Evolutionary conservation across 768 basidiomycete genomes (phyloP).

Genomic region (Russula emetica): DNA sequence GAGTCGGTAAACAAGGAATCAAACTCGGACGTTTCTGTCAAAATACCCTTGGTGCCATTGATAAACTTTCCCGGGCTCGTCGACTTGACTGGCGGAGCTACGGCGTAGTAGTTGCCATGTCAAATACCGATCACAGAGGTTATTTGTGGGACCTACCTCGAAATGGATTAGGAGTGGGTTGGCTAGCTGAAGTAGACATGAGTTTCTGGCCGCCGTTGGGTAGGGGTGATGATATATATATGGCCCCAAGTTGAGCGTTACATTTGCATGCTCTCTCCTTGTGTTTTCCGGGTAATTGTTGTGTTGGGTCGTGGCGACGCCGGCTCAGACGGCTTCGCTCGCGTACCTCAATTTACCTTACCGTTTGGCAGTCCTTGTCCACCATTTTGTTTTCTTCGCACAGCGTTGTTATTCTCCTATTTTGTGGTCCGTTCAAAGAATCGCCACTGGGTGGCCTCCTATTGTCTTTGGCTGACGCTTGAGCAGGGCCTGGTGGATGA

Average conservation of each 20-base stretch:
- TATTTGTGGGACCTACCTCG: background rate
- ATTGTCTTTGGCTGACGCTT: too few relatives aligned
- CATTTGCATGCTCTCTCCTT: too few relatives aligned
- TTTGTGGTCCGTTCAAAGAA: too few relatives aligned
- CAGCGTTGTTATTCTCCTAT: too few relatives aligned
- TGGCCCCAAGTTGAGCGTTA: background rate
- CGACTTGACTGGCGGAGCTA: background rate
- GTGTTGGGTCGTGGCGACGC: background rate
- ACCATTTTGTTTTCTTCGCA: too few relatives aligned
- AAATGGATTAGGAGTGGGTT: background rate
- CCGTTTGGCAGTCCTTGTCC: background rate
- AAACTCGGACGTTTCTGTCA: background rate
- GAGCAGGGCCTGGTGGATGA: too few relatives aligned
- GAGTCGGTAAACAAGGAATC: constrained; percentile 12
- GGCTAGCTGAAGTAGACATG: background rate
- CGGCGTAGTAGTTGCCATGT: background rate
- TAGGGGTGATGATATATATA: background rate
- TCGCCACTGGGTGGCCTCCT: too few relatives aligned
- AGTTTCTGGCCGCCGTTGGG: background rate
- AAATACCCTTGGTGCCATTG: background rate
- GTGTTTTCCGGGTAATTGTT: background rate
- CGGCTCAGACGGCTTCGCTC: background rate
- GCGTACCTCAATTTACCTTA: background rate
- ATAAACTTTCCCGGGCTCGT: background rate
- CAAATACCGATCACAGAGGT: background rate